Base-by-base conservation (phyloP, 2,329 filamentous ascomycete species). In the Fusarium sterilihyphosum region DNA sequence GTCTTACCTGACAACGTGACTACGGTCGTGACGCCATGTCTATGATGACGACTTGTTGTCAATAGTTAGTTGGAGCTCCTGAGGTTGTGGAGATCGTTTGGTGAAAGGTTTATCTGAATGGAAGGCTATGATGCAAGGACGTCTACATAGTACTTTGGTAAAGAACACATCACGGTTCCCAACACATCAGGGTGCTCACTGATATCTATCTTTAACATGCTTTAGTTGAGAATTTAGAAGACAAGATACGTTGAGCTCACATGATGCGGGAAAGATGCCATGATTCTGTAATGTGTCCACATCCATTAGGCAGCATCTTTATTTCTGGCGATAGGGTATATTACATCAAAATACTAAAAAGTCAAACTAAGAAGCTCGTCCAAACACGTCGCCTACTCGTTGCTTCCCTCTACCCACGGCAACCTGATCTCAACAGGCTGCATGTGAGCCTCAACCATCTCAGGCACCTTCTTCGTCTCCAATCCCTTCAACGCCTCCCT, bases 381-480 rank as follows among this genome's bases (percentile, higher is more conserved):
- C 41, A 60, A 26, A 35, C 26, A 47, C 33, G 31, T 18, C 8
- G 18, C 44, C 44, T 29, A 53, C 22, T 49, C 26, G 31, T 49
- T 26, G 44, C 61, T 71, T 43, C 64, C 77, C 71, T 82, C 80
- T 3, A 78, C 81, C 88, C 88, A 90, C 18, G 88, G 88, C 74
- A 90, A 71, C 63, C 79, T 82, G 43, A 90, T 86, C 71, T 85
- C 85, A 17, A 91, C 88, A 24, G 85, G 83, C 73, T 73, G 79
- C 86, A 91, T 87, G 53, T 88, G 81, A 76, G 81, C 82, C 76
- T 82, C 83, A 9, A 86, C 84, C 81, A 90, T 82, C 44, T 82
- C 80, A n/a, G 82, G 85, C 75, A 95, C 79, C 78, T 87, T 86
- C 75, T 85, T 86, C 17, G 92, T 86, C 47, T 87, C 86, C n/a